Evolutionary conservation across 2,329 filamentous ascomycete genomes (phyloP), one percentile per base, ranked within the genome.

Genomic region (Epichloe sylvatica): DNA sequence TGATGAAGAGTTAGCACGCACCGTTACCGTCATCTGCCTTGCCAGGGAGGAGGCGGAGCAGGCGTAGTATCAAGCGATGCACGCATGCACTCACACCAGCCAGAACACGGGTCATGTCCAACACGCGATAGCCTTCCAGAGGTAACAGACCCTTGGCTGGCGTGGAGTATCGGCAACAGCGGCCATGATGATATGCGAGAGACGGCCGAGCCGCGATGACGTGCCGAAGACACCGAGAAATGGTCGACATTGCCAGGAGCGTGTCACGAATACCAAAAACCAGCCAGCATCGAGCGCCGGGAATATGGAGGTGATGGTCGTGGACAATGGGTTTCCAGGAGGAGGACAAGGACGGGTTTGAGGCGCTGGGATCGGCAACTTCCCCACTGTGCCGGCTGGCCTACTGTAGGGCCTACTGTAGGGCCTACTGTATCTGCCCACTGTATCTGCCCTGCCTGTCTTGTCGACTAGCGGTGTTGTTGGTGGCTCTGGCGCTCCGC

Each of bases 101-200:
- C 55, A 98, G 70, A 2, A 98, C 92, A 69, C 92, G 79, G 3
- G 91, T 97, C 89, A 98, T 94, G 65, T 98, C 92, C 54, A 98
- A 75, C 13, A 97, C 90, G 49, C 86, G 81, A 58, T 92, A 84
- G 1, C 92, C 92, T 36, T 87, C 80, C 58, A 98, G 74, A 21
- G 92, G 91, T 34, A 80, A 66, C 39, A 64, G 54, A 12, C 59
- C 56, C 46, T 54, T 51, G 37, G 55, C 53, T 7, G 58, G 53
- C 41, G 56, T 53, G 11, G 58, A 56, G 46, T 62, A 64, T 46
- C 58, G 53, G 52, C 63, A 60, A 19, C 59, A 50, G 17, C 17
- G 17, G 39, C 51, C 54, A 47, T 35, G 47, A 45, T 41, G 49
- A 44, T 11, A 23, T 21, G 30, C 15, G 21, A 33, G 39, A 23